phyloP scores from a whole-genome alignment of 768 basidiomycete genomes.

The Coprinopsis sp. region DNA sequence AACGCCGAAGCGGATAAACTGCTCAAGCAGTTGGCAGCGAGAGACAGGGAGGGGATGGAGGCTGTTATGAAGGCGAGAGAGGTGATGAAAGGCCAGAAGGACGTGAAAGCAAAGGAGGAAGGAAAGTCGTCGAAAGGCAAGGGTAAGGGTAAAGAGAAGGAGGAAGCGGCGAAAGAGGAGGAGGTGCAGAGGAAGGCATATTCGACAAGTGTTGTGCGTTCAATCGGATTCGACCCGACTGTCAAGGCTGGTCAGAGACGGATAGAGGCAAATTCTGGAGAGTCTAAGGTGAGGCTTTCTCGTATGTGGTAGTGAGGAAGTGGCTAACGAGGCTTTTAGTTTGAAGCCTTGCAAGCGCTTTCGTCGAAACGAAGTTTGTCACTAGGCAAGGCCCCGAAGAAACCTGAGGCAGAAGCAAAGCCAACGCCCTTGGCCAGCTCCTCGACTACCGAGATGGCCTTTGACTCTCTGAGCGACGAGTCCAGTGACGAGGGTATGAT shows the following conservation, averaged over 20 bases:
- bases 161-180: slow-evolving; percentile 10
- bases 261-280: slow-evolving; percentile 34
- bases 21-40: slow-evolving; percentile 54
- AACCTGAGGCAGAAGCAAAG: neutral
- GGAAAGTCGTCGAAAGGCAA: no score
- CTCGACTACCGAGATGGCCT: neutral
- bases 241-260: slow-evolving; percentile 46
- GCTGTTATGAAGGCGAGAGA: slow-evolving; percentile 59
- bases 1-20: slow-evolving; percentile 57
- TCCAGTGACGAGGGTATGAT: slow-evolving; percentile 28
- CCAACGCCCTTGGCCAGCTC: neutral
- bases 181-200: slow-evolving; percentile 34
- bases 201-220: slow-evolving; percentile 61
- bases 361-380: neutral
- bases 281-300: slow-evolving; percentile 50
- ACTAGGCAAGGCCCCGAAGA: neutral
- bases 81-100: slow-evolving; percentile 21
- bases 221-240: slow-evolving; percentile 78
- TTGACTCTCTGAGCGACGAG: neutral
- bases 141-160: slow-evolving; percentile 17
- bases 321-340: slow-evolving; percentile 31
- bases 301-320: neutral
- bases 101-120: slow-evolving; percentile 14
- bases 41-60: slow-evolving; percentile 66
- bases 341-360: slow-evolving; percentile 39